Base-by-base conservation (phyloP, 345 rosid genomes). In the Citrus australasica region DNA sequence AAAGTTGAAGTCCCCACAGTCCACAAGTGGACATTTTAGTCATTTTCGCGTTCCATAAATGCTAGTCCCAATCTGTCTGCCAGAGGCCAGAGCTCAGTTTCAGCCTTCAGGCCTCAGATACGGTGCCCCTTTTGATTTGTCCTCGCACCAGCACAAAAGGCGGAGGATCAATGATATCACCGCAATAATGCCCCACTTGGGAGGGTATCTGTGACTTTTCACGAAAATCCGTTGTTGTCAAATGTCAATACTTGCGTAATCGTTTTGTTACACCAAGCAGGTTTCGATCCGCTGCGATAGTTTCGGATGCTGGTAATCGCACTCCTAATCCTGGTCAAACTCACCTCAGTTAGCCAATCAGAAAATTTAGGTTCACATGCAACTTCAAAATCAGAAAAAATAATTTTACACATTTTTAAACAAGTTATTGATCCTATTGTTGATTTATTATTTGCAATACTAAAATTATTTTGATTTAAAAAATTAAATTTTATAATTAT, bases 11-110 rank as follows among this genome's bases (percentile, higher is more conserved):
- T 10, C 33, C 42, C 38, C 37, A 79, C 32, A 2, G 7, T 58
- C 64, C 79, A 9, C 79, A 77, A 27, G 10, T 2, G 81, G 82
- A 75, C 75, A 78, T 75, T 77, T 70, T 67, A 63, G 86, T 86
- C 88, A 82, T 77, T 83, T 79, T 82, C 67, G n/a, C 48, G 51
- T 38, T 46, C 78, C 61, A 19, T 14, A 55, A 40, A 21, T 69
- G 38, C 67, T 5, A 68, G 69, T 58, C 48, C 48, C 79, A 2
- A 71, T 82, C 42, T 77, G 76, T 60, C 70, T 58, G 70, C 64
- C 61, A 68, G n/a, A 30, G 48, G 9, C 59, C 61, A 68, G 28
- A 30, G 48, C 48, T 22, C 48, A 7, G 40, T n/a, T 70, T n/a
- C 68, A 2, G 69, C 27, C 62, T 17, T 3, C 59, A 0, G 17